Conservation (phyloP, 176 grass and related monocot species). For the Miscanthus lutarioriparius region DNA sequence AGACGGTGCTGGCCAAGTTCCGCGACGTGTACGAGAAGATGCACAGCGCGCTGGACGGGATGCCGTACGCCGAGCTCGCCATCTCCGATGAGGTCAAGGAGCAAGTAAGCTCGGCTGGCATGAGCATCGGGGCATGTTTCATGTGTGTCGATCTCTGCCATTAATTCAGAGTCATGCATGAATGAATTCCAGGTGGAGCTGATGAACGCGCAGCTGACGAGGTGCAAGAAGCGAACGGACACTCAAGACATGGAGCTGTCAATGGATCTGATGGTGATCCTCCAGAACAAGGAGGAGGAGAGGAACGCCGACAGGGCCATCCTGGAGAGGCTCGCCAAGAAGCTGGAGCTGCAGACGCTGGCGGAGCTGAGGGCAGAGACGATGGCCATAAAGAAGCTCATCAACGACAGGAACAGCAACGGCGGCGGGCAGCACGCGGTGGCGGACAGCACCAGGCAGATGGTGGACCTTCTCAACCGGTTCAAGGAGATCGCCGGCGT, state of each 20-base stretch:
- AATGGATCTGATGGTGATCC: slow-evolving; percentile 77
- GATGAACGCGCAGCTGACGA: slow-evolving; percentile 60
- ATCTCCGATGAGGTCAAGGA: slow-evolving; percentile 75
- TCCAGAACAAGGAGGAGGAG: slow-evolving; percentile 54
- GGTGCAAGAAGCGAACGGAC: slow-evolving; percentile 61
- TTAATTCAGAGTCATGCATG: too few relatives aligned
- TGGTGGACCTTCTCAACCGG: slow-evolving; percentile 52
- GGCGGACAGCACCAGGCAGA: slow-evolving; percentile 42
- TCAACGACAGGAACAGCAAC: slow-evolving; percentile 47
- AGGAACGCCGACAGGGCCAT: slow-evolving; percentile 60
- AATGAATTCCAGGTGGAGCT: slow-evolving; percentile 57
- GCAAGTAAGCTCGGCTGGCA: slow-evolving; percentile 42
- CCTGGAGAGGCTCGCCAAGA: slow-evolving; percentile 66
- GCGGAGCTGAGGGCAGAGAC: slow-evolving; percentile 74
- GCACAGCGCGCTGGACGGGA: slow-evolving; percentile 55
- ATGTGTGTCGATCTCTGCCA: too few relatives aligned
- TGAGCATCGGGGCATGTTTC: not conserved
- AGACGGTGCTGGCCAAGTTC: slow-evolving; percentile 48
- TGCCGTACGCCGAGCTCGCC: slow-evolving; percentile 59
- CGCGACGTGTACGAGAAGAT: slow-evolving; percentile 60
- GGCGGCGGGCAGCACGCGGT: not conserved
- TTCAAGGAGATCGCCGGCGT: slow-evolving; percentile 67
- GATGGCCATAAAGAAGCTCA: slow-evolving; percentile 64
- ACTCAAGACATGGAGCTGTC: slow-evolving; percentile 75
- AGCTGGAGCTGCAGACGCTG: slow-evolving; percentile 62